A percentile compares a stretch with the other conserved stretches of the same genome.
phyloP scores from a whole-genome alignment of 805 yeast genomes.

The Suhomyces sp. region DNA sequence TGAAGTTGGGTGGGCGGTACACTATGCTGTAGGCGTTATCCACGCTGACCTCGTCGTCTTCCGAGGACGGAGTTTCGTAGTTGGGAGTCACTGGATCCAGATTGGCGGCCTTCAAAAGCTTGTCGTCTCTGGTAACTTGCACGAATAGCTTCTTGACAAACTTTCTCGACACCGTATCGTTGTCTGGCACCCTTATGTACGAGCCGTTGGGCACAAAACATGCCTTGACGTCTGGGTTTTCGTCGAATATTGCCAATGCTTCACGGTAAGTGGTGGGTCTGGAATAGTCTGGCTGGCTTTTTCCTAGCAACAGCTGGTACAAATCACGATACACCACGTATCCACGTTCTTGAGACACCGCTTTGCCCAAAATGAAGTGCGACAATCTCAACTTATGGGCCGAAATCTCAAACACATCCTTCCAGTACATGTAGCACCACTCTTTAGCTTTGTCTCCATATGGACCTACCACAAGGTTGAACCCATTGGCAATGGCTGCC shows the following conservation, averaged over 20 bases:
- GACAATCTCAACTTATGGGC: constrained; percentile 65
- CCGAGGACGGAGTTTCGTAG: constrained; percentile 36
- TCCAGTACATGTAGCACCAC: constrained; percentile 58
- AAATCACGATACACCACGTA: constrained; percentile 52
- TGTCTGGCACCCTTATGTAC: constrained; percentile 82
- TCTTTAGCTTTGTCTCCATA: constrained; percentile 6
- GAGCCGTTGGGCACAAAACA: constrained; percentile 79
- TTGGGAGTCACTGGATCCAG: not conserved
- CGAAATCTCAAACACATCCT: constrained; percentile 49
- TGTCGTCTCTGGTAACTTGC: constrained; percentile 78
- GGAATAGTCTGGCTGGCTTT: constrained; percentile 51
- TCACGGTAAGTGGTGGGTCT: constrained; percentile 51
- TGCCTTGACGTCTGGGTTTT: constrained; percentile 42
- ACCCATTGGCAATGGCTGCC: not conserved
- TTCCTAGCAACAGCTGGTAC: constrained; percentile 41
- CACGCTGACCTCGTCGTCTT: constrained; percentile 37
- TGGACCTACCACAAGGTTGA: not conserved
- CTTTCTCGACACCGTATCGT: constrained; percentile 69
- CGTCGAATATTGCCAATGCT: constrained; percentile 43
- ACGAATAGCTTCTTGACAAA: constrained; percentile 68
- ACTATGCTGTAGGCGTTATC: constrained; percentile 63
- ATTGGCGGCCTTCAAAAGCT: constrained; percentile 36
- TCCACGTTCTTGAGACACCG: constrained; percentile 69
- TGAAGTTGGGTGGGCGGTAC: constrained; percentile 81
- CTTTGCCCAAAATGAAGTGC: constrained; percentile 70